Percentiles rank a stretch among this genome's conserved stretches.
These are phyloP conservation scores for Coemansia sp. DNA, from an alignment of 192 early-diverging fungal genomes.

Conservation along the genomic window DNA sequence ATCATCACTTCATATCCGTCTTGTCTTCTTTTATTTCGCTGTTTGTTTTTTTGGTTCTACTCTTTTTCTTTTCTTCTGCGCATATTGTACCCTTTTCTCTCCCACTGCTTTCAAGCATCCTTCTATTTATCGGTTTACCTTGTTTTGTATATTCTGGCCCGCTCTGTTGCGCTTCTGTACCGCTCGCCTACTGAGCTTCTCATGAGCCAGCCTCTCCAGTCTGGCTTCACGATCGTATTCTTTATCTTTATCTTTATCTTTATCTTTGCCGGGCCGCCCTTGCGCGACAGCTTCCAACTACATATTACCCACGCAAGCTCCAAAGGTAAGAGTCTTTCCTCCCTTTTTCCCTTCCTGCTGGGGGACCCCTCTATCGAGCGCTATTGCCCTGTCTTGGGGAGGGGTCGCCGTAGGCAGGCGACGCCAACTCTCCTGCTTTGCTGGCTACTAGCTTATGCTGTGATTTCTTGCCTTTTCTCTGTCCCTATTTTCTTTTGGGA, in stretches of 20 bases:
- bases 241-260: neutral
- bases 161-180: neutral
- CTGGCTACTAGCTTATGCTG: neutral
- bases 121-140: neutral
- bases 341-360: neutral
- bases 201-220: neutral
- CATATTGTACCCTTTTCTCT: slow-evolving; percentile 4
- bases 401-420: neutral
- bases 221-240: slow-evolving; percentile 1
- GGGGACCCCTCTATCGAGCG: neutral
- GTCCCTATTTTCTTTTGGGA: neutral
- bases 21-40: slow-evolving; percentile 8
- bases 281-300: neutral
- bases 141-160: neutral
- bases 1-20: slow-evolving; percentile 4
- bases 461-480: neutral
- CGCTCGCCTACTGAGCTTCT: neutral
- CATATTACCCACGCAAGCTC: slow-evolving; percentile 1
- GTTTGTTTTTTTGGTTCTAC: slow-evolving; percentile 3
- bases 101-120: neutral
- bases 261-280: neutral
- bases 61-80: slow-evolving; percentile 4
- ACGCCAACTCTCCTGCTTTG: too few species aligned
- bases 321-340: neutral
- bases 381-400: neutral